Conservation (phyloP, 306 rosid genomes). For the Sechiopsis laciniata region DNA sequence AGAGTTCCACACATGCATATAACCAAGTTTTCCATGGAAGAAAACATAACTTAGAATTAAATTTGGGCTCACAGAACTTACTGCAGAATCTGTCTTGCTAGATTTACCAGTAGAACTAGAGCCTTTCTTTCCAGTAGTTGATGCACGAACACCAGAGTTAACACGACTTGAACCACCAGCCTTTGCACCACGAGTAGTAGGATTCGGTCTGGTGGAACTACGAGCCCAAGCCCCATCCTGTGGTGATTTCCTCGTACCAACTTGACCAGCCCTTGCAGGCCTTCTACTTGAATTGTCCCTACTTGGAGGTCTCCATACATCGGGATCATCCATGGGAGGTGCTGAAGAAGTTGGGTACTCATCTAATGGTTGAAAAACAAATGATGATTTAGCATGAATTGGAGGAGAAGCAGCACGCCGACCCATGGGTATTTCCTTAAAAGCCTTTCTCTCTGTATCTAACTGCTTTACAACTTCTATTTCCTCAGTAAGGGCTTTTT, state of each 20-base stretch:
- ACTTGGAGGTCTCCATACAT: slow-evolving; percentile 96
- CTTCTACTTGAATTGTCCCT: slow-evolving; percentile 60
- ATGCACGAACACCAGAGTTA: slow-evolving; percentile 50
- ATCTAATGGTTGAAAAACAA: slow-evolving; percentile 83
- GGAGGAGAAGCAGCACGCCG: slow-evolving; percentile 87
- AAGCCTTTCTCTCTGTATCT: slow-evolving; percentile 72
- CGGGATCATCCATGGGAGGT: slow-evolving; percentile 72
- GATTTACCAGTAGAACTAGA: slow-evolving; percentile 46
- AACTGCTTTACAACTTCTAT: slow-evolving; percentile 77
- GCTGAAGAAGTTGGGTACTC: slow-evolving; percentile 87
- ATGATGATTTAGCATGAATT: slow-evolving; percentile 55
- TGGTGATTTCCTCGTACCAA: slow-evolving; percentile 56
- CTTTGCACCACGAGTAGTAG: slow-evolving; percentile 60
- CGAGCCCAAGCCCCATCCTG: slow-evolving; percentile 88
- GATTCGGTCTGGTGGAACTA: slow-evolving; percentile 48
- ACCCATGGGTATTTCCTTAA: slow-evolving; percentile 58
- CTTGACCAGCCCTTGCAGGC: slow-evolving; percentile 56
- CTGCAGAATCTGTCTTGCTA: slow-evolving; percentile 57
- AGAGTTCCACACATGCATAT: neutral
- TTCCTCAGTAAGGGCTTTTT: slow-evolving; percentile 79
- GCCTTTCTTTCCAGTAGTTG: slow-evolving; percentile 62
- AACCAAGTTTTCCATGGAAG: slow-evolving; percentile 2
- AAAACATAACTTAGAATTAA: neutral
- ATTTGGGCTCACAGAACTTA: slow-evolving; percentile 32
- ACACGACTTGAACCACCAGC: slow-evolving; percentile 47